Base-by-base conservation (phyloP, 2,329 filamentous ascomycete genomes). In the Pyrenophora seminiperda region DNA sequence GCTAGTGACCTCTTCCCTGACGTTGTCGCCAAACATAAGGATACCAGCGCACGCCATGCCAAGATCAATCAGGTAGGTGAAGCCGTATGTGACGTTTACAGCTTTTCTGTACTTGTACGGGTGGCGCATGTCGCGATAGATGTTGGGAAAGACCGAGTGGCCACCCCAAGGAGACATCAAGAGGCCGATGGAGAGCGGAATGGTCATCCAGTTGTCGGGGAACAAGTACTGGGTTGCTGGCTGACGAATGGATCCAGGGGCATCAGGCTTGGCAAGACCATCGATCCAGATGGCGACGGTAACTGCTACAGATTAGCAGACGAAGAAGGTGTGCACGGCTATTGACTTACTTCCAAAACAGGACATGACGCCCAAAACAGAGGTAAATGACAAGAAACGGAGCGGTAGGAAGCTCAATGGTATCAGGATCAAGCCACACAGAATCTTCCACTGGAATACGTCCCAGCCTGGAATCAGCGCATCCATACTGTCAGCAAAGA, bases 401-500 rank as follows among this genome's bases (percentile, higher is more conserved):
- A 97, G 76, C 1, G 94, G 93, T 27, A 95, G 76, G 70, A 96
- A 95, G 66, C 89, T 91, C 43, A 97, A 79, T 10, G 91, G 89
- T 50, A 95, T 78, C 59, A 97, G 78, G 46, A 96, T 77, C 14
- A 90, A 53, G 13, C 90, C 87, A 71, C 91, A 95, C 22, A 96
- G 73, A 24, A 93, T 78, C 75, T 97, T 97, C 92, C 93, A 97
- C 53, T 84, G 77, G 0, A 83, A 80, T 4, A 89, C 76, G 38
- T 82, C 84, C 56, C 89, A 75, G 0, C 83, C 85, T 0, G 91
- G 89, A 41, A 97, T 83, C 15, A 97, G 76, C 11, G 90, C 82
- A 63, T 90, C 79, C 62, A 97, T 80, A 36, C 90, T 95, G 75
- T 97, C 94, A n/a, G 90, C 90, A 72, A 97, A 97, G n/a, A 97